A percentile compares a stretch with the other conserved stretches of the same genome.
Evolutionary conservation across 176 grass and related monocot genomes (phyloP).

Genomic region (Bromus sterilis): DNA sequence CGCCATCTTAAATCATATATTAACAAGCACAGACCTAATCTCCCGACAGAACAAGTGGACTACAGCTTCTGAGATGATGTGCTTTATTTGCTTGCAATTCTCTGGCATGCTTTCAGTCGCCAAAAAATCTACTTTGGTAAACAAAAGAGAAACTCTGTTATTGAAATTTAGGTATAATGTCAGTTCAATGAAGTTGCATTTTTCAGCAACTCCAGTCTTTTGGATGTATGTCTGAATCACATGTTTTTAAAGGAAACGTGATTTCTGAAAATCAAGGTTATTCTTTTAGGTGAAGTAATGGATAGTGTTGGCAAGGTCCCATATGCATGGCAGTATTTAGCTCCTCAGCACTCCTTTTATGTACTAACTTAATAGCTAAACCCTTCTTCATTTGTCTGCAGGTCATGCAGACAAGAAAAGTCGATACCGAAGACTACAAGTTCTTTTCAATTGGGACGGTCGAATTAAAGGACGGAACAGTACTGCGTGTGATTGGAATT

Average conservation of each 20-base stretch:
- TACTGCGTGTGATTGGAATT: slow-evolving; percentile 60
- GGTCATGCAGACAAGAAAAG: slow-evolving; percentile 57
- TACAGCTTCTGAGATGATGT: not conserved
- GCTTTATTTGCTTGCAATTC: not conserved
- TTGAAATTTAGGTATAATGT: not conserved
- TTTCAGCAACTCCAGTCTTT: not conserved
- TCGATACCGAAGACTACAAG: slow-evolving; percentile 71
- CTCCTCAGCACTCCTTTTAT: not conserved
- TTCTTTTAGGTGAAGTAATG: not conserved
- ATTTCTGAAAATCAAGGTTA: not conserved
- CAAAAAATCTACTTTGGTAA: not conserved
- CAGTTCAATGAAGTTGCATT: not conserved
- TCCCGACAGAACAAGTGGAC: not conserved
- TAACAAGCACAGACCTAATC: not conserved
- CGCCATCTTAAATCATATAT: not conserved
- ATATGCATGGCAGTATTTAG: not conserved
- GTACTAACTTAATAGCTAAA: not conserved
- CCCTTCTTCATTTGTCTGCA: slow-evolving; percentile 31
- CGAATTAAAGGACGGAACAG: slow-evolving; percentile 43
- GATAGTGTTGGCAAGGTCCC: not conserved
- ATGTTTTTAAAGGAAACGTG: not conserved
- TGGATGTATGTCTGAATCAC: not conserved
- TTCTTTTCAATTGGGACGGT: slow-evolving; percentile 55
- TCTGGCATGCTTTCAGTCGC: not conserved
- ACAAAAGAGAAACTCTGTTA: not conserved